Conservation (phyloP, 192 early-diverging fungal genomes). For the Backusella circina region DNA sequence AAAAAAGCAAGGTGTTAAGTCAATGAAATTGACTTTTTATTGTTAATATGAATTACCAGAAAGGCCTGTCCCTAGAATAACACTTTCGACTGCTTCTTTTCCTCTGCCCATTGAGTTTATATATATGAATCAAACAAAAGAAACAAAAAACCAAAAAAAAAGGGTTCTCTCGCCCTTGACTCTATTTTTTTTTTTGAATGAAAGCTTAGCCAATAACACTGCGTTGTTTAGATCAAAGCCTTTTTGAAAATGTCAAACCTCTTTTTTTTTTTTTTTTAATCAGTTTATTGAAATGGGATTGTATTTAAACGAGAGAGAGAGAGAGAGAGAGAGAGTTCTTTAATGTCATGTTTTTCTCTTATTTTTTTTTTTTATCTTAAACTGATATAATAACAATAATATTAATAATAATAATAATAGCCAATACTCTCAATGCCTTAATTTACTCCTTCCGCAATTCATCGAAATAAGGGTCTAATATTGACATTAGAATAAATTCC, state of each 20-base stretch:
- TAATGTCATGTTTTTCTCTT: not conserved
- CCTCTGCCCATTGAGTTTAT: not conserved
- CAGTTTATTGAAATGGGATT: too few species aligned
- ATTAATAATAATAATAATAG: not conserved
- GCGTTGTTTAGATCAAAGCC: not conserved
- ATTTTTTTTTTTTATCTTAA: not conserved
- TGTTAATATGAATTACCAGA: not conserved
- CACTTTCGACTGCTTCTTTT: slow-evolving; percentile 1
- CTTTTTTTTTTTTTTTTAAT: too few species aligned
- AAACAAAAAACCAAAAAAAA: not conserved
- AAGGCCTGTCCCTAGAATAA: not conserved
- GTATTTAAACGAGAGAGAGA: too few species aligned
- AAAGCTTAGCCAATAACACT: not conserved
- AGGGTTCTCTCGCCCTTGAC: not conserved
- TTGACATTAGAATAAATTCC: not conserved
- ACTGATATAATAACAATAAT: not conserved
- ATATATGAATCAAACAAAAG: not conserved
- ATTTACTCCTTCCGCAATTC: slow-evolving; percentile 28
- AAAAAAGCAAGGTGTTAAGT: not conserved
- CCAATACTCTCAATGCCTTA: not conserved
- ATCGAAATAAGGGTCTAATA: slow-evolving; percentile 39
- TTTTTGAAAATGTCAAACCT: not conserved
- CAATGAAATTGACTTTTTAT: not conserved
- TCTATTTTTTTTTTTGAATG: not conserved
- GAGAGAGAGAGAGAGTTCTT: too few species aligned